A percentile compares a stretch with the other conserved stretches of the same genome.
Conservation (phyloP, 768 basidiomycete genomes). For the Hygrocybe coccinea region DNA sequence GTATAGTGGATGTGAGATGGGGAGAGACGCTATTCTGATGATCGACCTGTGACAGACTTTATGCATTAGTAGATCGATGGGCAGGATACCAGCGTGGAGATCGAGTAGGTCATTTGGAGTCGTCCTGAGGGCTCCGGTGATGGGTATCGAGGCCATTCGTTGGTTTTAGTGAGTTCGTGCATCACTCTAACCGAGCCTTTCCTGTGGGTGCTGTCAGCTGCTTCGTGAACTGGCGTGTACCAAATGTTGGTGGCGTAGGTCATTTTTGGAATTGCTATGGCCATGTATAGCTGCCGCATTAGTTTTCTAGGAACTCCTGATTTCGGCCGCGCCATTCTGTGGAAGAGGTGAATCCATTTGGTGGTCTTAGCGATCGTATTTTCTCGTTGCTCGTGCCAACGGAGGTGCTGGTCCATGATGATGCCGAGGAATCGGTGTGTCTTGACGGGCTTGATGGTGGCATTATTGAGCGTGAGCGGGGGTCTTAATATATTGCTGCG, state of each 20-base stretch:
- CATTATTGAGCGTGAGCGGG: no score
- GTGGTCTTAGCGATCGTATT: no score
- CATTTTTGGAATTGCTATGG: no score
- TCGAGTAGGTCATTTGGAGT: constrained; percentile 18
- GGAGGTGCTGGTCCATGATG: no score
- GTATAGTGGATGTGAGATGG: constrained; percentile 19
- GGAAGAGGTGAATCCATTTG: no score
- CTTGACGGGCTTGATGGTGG: no score
- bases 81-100: constrained; percentile 18
- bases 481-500: no score
- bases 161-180: constrained; percentile 8
- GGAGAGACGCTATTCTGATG: constrained; percentile 19
- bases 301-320: no score
- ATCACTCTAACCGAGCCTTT: neutral
- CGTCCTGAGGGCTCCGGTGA: constrained; percentile 21
- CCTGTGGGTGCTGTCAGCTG: neutral
- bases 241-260: neutral
- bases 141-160: constrained; percentile 5
- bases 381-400: no score
- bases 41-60: constrained; percentile 14
- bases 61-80: constrained; percentile 16
- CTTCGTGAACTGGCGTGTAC: neutral
- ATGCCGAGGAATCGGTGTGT: no score
- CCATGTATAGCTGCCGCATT: no score
- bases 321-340: no score